Conservation (phyloP, 306 rosid genomes). For the Glycine soja region DNA sequence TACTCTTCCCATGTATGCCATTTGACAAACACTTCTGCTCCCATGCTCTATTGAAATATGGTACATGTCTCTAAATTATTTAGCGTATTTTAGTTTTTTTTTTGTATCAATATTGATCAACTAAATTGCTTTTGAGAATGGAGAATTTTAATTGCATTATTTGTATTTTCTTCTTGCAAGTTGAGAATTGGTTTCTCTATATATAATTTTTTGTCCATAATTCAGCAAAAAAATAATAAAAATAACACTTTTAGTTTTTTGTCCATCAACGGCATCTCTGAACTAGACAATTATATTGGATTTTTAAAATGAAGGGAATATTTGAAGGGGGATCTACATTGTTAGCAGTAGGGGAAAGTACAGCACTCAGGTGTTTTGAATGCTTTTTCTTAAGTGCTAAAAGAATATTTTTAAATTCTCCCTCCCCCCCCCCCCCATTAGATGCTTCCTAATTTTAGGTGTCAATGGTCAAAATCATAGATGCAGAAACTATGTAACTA, state of each 20-base stretch:
- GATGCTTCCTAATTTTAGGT: constrained; percentile 5
- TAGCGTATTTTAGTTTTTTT: background rate
- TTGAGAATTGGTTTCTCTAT: background rate
- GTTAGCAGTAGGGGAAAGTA: constrained; percentile 36
- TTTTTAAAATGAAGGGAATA: constrained; percentile 31
- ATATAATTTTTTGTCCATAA: too few species aligned
- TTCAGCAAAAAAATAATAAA: too few species aligned
- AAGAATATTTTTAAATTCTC: background rate
- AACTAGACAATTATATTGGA: constrained; percentile 3
- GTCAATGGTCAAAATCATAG: constrained; percentile 38
- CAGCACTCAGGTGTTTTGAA: constrained; percentile 38
- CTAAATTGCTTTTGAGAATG: background rate
- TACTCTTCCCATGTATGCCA: constrained; percentile 20
- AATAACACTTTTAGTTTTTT: too few species aligned
- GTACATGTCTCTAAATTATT: background rate
- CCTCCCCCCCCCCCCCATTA: background rate
- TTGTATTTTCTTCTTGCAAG: constrained; percentile 29
- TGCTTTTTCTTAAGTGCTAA: constrained; percentile 9
- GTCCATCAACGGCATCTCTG: too few species aligned
- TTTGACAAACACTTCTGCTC: constrained; percentile 12
- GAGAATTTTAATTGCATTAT: constrained; percentile 1
- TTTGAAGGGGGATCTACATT: constrained; percentile 32
- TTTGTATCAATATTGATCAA: background rate
- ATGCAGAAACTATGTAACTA: constrained; percentile 15
- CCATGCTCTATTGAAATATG: background rate